Base-by-base conservation (phyloP, 352 stramenopile genomes). In the Globisporangium acanthophoron region DNA sequence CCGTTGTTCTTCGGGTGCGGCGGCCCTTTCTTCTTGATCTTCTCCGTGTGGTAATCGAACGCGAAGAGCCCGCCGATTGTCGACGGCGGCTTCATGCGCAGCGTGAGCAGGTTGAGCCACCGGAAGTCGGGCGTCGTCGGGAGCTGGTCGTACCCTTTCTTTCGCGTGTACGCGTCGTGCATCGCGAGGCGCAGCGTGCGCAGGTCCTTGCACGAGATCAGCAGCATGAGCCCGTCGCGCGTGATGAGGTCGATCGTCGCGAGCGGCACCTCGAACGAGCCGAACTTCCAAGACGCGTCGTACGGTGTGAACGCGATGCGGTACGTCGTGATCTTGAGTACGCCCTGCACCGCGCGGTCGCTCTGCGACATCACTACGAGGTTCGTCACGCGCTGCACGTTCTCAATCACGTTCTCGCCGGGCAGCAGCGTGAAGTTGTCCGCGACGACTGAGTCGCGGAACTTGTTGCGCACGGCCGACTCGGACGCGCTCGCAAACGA, bases 301-400 rank as follows among this genome's bases (percentile, higher is more conserved):
- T 95, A 95, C 50, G 86, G 84, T 37, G 85, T 75, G 54, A 94
- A 95, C 20, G 75, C 87, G 63, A 93, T 81, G 20, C 84, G 81
- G 59, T 85, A 94, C 9, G 80, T 85, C 40, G 86, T 94, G 56
- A 95, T 92, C 65, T 87, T 90, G 24, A 86, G 71, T 64, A 92
- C 78, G n/a, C 86, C 86, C 61, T 92, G 84, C 21, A 95, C 82
- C 0, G 84, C 80, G 20, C 81, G 82, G 58, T 95, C 84, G 54
- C 80, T 90, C 52, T 90, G 74, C 0, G 80, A 84, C 73, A 95
- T 92, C 3, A 92, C 77, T 24, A 95, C 84, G 6, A 95, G 61
- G 53, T 92, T 90, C 12, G 85, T 95, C 50, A 93, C 85, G 50
- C 83, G 83, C 69, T 95, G 80, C 27, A 93, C 83, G 44, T 92